Base-by-base conservation (phyloP, 495 filamentous ascomycete genomes). In the Neurospora sp. region DNA sequence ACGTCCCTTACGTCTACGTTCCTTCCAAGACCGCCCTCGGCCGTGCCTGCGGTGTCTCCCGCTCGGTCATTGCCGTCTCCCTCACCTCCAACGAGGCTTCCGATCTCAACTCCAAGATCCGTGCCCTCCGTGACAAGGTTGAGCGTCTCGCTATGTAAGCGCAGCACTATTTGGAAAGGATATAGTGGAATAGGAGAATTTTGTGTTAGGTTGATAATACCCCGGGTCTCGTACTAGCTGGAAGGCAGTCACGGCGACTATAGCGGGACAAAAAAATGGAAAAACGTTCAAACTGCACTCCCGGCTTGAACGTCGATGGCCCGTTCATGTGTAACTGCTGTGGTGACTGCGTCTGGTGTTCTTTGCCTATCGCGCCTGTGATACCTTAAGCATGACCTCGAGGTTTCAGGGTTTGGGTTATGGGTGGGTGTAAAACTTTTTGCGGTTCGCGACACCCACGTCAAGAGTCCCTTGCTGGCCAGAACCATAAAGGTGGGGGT, bases 71-170 rank as follows among this genome's bases (percentile, higher is more conserved):
- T 76, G 90, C 92, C 48, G 90, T 89, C 45, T 91, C 88, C 74
- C 95, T 98, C 78, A 97, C 93, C 44, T 94, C 92, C 76, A 98
- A 98, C 87, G 96, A 98, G 84, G 93, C 92, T 16, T 91, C 88
- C 72, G 96, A 98, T 79, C 86, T 98, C 40, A 90, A 90, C 83
- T 85, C 86, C 75, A 93, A 96, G 87, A 97, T 98, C 81, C 85
- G 91, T 72, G 83, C 86, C 65, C 83, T 98, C 78, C 97, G 95
- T 87, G 91, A 94, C 81, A 96, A 97, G 90, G 93, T 99, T 53
- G 96, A 99, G 87, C 88, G 96, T 78, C 87, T 98, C 71, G 93
- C 95, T 89, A 96, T 99, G 84, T 99, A 93, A 79, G 70, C 40
- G 69, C 37, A 61, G 68, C 40, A 65, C 27, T 18, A 65, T 35